These are phyloP conservation scores for Lathyrus tuberosus DNA, from an alignment of 306 rosid genomes.

Conservation along the genomic window DNA sequence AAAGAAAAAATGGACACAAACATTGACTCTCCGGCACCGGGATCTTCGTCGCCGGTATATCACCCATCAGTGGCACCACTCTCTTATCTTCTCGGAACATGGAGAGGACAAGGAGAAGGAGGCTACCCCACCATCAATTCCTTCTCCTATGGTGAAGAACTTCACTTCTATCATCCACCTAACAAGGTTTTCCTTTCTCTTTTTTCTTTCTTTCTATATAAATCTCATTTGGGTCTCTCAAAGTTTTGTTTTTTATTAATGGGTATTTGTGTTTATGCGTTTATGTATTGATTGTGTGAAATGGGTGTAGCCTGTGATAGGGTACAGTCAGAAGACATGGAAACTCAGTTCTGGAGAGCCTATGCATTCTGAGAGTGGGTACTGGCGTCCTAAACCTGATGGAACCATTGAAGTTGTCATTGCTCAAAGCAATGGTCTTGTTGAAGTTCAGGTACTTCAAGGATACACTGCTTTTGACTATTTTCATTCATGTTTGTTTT, in stretches of 20 bases:
- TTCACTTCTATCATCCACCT: conserved; percentile 73
- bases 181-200: conserved; percentile 55
- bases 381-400: conserved; percentile 81
- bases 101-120: conserved; percentile 90
- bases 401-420: conserved; percentile 78
- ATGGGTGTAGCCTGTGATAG: conserved; percentile 68
- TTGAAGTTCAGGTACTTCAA: conserved; percentile 73
- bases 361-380: conserved; percentile 89
- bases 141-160: conserved; percentile 77
- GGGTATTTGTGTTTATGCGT: conserved; percentile 21
- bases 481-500: conserved; percentile 12
- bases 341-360: conserved; percentile 73
- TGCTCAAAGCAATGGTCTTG: conserved; percentile 88
- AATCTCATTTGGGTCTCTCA: conserved; percentile 7
- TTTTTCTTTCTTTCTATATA: neutral
- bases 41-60: conserved; percentile 31
- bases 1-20: conserved; percentile 37
- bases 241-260: conserved; percentile 20
- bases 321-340: conserved; percentile 87
- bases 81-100: conserved; percentile 70
- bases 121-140: conserved; percentile 81
- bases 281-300: conserved; percentile 6
- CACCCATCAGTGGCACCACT: conserved; percentile 73
- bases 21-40: conserved; percentile 38
- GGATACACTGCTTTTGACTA: conserved; percentile 13